phyloP scores from a whole-genome alignment of 1,139 yeast species.

The Debaryomyces fabryi region DNA sequence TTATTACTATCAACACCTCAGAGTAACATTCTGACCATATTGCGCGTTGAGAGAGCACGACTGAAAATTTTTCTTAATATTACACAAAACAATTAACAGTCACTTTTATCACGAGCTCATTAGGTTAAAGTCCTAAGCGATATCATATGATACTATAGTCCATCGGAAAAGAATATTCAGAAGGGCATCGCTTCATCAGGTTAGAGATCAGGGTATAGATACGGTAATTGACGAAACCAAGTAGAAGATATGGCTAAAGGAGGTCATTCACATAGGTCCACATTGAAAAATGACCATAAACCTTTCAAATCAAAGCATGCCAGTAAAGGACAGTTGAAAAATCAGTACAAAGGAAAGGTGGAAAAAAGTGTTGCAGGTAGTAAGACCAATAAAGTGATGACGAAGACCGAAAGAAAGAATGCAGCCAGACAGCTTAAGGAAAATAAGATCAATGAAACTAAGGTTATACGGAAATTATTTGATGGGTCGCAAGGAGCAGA shows the following conservation, averaged over 20 bases:
- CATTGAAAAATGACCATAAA: conserved; percentile 83
- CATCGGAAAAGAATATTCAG: not conserved
- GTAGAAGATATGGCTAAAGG: conserved; percentile 52
- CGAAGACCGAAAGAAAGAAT: conserved; percentile 79
- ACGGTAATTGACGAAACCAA: not conserved
- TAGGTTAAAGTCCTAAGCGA: not conserved
- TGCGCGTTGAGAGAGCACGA: conserved; percentile 9
- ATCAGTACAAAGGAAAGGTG: conserved; percentile 81
- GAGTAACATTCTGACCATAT: conserved; percentile 1
- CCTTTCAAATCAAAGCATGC: conserved; percentile 90
- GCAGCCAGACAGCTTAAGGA: conserved; percentile 75
- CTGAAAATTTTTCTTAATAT: conserved; percentile 13
- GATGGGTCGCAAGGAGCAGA: conserved; percentile 83
- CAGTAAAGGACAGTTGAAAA: conserved; percentile 84
- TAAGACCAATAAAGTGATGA: conserved; percentile 47
- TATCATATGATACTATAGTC: not conserved
- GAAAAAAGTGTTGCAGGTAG: conserved; percentile 52
- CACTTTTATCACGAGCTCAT: not conserved
- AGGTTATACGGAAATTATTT: conserved; percentile 62
- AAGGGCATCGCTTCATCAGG: conserved; percentile 1
- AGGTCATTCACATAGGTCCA: conserved; percentile 80
- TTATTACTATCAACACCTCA: not conserved
- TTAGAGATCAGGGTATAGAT: conserved; percentile 1
- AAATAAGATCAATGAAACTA: conserved; percentile 62
- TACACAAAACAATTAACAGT: conserved; percentile 12